A percentile compares a stretch with the other conserved stretches of the same genome.
Conservation (phyloP, 192 early-diverging fungal genomes). For the Backusella tuberculispora region DNA sequence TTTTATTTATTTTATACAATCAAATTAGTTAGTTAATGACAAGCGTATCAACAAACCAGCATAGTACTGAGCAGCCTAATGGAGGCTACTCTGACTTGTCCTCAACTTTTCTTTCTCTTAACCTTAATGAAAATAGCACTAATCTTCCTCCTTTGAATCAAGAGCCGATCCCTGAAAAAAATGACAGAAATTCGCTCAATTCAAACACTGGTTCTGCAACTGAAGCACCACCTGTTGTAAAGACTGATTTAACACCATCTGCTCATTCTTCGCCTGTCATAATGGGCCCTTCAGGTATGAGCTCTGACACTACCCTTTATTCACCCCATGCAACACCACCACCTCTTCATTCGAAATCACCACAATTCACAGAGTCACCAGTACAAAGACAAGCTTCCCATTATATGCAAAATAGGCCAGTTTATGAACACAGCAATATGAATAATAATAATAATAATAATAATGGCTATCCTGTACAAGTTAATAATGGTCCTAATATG, state of each 20-base stretch:
- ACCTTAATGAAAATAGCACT: background rate
- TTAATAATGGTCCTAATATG: background rate
- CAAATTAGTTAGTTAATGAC: conserved; percentile 1
- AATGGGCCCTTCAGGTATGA: background rate
- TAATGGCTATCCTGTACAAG: conserved; percentile 9
- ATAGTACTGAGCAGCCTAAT: background rate
- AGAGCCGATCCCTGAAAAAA: background rate
- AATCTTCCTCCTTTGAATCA: background rate
- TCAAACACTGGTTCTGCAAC: background rate
- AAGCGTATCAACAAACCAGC: background rate
- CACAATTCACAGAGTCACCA: background rate
- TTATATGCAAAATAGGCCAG: conserved; percentile 8
- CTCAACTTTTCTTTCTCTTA: background rate
- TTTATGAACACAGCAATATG: background rate
- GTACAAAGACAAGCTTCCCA: background rate
- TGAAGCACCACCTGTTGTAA: background rate
- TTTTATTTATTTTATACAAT: background rate
- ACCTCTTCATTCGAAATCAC: background rate
- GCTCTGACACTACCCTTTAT: conserved; percentile 5
- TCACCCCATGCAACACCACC: background rate
- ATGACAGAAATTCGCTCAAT: background rate
- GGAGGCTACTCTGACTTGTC: background rate
- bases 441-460: background rate
- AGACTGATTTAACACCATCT: background rate
- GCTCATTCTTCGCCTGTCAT: background rate